Evolutionary conservation across 2,329 filamentous ascomycete genomes (phyloP).

Genomic region (Alternaria viburni): DNA sequence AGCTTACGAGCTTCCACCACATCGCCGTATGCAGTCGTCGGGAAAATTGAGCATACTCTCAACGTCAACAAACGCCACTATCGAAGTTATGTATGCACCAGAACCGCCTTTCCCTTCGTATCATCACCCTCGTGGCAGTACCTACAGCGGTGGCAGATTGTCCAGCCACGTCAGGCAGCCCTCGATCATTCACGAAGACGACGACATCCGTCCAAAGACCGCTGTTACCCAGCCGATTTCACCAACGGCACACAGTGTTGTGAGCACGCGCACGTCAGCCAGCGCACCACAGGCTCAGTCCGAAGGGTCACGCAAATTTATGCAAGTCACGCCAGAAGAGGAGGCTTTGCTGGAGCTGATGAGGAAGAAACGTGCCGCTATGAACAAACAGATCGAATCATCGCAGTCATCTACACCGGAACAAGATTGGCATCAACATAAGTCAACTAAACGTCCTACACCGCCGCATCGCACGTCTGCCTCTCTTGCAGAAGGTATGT

Average conservation of each 20-base stretch:
- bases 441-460: conserved; percentile 17
- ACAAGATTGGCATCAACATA: conserved; percentile 31
- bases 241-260: conserved; percentile 35
- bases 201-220: conserved; percentile 39
- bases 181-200: conserved; percentile 48
- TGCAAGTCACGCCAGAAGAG: conserved; percentile 59
- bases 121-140: conserved; percentile 22
- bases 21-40: conserved; percentile 32
- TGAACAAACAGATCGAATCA: conserved; percentile 49
- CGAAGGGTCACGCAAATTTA: conserved; percentile 45
- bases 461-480: conserved; percentile 31
- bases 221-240: conserved; percentile 30
- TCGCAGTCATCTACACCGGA: conserved; percentile 48
- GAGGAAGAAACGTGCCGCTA: conserved; percentile 56
- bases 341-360: conserved; percentile 58
- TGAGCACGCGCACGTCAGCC: conserved; percentile 39
- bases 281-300: conserved; percentile 43
- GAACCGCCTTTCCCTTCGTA: conserved; percentile 32
- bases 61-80: conserved; percentile 46
- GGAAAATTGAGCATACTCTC: conserved; percentile 43
- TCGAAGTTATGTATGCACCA: conserved; percentile 49
- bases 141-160: conserved; percentile 29
- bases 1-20: conserved; percentile 43
- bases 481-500: conserved; percentile 34
- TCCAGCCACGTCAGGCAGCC: conserved; percentile 45